Evolutionary conservation across 2,329 filamentous ascomycete genomes (phyloP), one percentile per base, ranked within the genome.

Genomic region (Apiospora arundinis): DNA sequence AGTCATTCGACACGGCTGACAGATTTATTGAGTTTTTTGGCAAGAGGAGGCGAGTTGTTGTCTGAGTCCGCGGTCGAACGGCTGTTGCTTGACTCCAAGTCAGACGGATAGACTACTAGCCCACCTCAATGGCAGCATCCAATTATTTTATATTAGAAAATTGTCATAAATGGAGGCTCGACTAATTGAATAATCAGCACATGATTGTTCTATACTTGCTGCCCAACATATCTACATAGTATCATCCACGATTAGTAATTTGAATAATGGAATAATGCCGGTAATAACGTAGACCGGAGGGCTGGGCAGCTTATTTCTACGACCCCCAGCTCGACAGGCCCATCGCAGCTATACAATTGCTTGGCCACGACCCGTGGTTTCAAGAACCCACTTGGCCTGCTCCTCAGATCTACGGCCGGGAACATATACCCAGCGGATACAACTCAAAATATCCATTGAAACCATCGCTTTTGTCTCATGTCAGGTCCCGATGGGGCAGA

Each of bases 381-480:
- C 56, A 63, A 37, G 21, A 40, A 63, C 18, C 18, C 21, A 4
- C 56, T 63, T 63, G 56, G 56, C 56, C 28, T n/a, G n/a, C n/a
- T n/a, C 21, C 32, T 63, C 56, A n/a, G 56, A 63, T 63, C 32
- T n/a, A 32, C 56, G 28, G 21, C 32, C 21, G 9, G 56, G 56
- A 63, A 18, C 40, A 63, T 23, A n/a, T 23, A n/a, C 32, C 56
- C 28, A 63, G 56, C 32, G 32, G 28, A 21, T 8, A 63, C 18
- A 63, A 40, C 56, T 40, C 32, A 63, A 63, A 63, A 63, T n/a
- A 40, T 16, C 56, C 9, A 40, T 63, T 63, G 56, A 63, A 63
- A 63, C 32, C 28, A 21, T n/a, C 9, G n/a, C 32, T 4, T 5
- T 12, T n/a, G 56, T 63, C 32, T 63, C 56, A 63, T n/a, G 56